A percentile compares a stretch with the other conserved stretches of the same genome.
These are phyloP conservation scores for Apiospora saccharicola DNA, from an alignment of 2,329 filamentous ascomycete genomes.

Conservation along the genomic window DNA sequence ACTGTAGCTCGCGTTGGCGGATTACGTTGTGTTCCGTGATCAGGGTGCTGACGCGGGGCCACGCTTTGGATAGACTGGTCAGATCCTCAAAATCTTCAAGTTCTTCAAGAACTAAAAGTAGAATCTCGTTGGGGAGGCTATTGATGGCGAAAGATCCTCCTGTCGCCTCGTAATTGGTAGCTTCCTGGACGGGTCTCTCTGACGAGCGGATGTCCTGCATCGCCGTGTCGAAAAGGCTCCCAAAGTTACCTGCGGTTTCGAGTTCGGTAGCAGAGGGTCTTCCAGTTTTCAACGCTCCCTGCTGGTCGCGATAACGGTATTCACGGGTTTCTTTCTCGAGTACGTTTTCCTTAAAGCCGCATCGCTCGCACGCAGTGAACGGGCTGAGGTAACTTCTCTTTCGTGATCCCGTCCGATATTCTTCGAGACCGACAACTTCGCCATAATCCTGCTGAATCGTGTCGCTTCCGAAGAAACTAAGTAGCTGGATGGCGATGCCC, in stretches of 20 bases:
- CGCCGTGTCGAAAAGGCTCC: background rate
- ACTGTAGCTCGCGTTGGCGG: conserved; percentile 54
- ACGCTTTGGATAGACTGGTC: conserved; percentile 45
- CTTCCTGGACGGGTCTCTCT: background rate
- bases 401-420: conserved; percentile 30
- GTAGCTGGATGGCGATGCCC: conserved; percentile 56
- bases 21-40: conserved; percentile 46
- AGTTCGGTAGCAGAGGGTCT: background rate
- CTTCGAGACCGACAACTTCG: conserved; percentile 33
- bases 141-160: conserved; percentile 35
- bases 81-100: conserved; percentile 48
- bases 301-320: background rate
- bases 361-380: background rate
- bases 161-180: background rate
- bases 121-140: conserved; percentile 49
- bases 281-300: background rate
- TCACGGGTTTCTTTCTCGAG: background rate
- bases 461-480: conserved; percentile 59
- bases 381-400: rapidly evolving
- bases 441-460: conserved; percentile 49
- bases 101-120: conserved; percentile 44
- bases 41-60: conserved; percentile 44
- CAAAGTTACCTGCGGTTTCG: background rate
- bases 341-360: background rate
- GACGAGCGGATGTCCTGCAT: background rate